These are phyloP conservation scores for Thuidium tamariscinum DNA, from an alignment of 225 moss, liverwort and hornwort genomes.

Conservation along the genomic window DNA sequence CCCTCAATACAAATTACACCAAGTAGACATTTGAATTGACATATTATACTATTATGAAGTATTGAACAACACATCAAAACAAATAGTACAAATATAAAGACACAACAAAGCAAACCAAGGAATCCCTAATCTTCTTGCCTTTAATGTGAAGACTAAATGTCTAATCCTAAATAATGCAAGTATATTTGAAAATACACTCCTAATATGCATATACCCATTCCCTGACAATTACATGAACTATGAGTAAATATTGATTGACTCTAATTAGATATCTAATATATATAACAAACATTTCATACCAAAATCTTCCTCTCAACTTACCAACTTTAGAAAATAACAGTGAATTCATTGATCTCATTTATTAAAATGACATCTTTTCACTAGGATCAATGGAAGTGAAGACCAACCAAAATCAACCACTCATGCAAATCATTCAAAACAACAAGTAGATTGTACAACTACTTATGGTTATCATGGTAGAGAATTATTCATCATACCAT, in stretches of 20 bases:
- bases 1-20: background rate
- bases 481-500: no score
- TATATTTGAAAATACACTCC: no score
- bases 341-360: background rate
- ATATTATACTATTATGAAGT: no score
- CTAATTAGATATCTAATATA: background rate
- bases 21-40: background rate
- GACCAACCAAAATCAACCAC: background rate
- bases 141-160: accelerated
- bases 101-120: background rate
- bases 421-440: background rate
- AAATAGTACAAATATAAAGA: background rate
- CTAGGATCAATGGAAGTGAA: accelerated
- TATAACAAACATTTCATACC: background rate
- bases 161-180: background rate
- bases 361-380: background rate
- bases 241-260: background rate
- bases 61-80: background rate
- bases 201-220: accelerated
- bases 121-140: background rate
- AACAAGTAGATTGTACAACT: background rate
- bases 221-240: no score
- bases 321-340: accelerated
- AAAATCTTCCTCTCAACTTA: background rate
- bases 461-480: accelerated